phyloP scores from a whole-genome alignment of 352 stramenopile genomes.

The Aphanomyces cochlioides region DNA sequence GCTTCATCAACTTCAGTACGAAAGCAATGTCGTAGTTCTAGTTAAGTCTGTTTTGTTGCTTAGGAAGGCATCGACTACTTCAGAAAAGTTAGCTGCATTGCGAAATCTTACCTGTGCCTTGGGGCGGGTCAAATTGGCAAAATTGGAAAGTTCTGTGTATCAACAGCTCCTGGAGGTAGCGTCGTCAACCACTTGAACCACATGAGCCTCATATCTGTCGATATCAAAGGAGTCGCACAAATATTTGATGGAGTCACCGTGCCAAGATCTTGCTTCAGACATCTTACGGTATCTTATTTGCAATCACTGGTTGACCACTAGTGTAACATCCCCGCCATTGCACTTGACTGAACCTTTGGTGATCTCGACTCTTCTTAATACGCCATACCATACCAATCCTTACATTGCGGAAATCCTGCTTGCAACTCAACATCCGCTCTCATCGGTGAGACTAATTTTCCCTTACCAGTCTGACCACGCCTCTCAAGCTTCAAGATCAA shows the following conservation, averaged over 20 bases:
- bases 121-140: neutral
- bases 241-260: no score
- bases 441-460: neutral
- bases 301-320: neutral
- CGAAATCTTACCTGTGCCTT: constrained; percentile 1
- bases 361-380: neutral
- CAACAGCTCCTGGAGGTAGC: neutral
- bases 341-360: neutral
- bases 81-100: neutral
- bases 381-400: neutral
- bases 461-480: neutral
- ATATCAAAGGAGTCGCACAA: no score
- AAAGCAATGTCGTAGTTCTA: neutral
- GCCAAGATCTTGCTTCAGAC: neutral
- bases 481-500: neutral
- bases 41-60: no score
- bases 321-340: neutral
- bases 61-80: no score
- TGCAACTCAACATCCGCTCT: neutral
- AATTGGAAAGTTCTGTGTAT: neutral
- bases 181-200: no score
- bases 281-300: neutral
- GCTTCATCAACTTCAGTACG: neutral
- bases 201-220: no score
- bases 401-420: neutral